These are phyloP conservation scores for Colletotrichum abscissum DNA, from an alignment of 2,329 filamentous ascomycete genomes.

Conservation along the genomic window DNA sequence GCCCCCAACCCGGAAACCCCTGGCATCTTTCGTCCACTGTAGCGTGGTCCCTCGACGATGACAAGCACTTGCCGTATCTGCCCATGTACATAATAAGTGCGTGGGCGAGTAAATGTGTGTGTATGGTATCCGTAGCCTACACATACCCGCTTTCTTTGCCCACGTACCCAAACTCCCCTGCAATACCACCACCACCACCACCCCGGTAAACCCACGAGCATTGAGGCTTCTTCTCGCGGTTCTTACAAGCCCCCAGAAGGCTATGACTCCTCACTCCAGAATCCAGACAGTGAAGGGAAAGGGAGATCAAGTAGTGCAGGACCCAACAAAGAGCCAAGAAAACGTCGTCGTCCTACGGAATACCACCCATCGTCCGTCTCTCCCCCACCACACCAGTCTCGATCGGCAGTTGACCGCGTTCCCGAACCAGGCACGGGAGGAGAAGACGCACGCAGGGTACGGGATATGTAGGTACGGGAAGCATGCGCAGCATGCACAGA, in stretches of 20 bases:
- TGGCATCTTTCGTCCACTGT: neutral
- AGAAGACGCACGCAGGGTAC: neutral
- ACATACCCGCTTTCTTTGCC: neutral
- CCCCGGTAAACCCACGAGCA: neutral
- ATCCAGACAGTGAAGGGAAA: neutral
- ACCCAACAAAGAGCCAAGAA: neutral
- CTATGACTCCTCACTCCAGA: no score
- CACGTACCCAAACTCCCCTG: neutral
- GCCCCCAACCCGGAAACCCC: neutral
- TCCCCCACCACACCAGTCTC: neutral
- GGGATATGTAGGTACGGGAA: neutral
- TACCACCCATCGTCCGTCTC: neutral
- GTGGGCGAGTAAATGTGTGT: neutral
- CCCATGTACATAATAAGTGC: neutral
- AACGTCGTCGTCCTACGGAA: neutral
- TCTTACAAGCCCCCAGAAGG: neutral
- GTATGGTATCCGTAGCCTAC: neutral
- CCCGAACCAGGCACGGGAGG: slow-evolving; percentile 21
- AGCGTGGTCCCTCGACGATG: neutral
- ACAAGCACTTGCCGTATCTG: neutral
- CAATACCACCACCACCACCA: neutral
- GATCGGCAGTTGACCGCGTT: slow-evolving; percentile 24
- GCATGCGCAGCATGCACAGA: neutral
- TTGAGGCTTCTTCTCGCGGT: neutral
- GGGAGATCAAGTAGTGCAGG: no score